Evolutionary conservation across 2,329 filamentous ascomycete species (phyloP), one percentile per base, ranked within the genome.

Genomic region (Fusarium scirpi): DNA sequence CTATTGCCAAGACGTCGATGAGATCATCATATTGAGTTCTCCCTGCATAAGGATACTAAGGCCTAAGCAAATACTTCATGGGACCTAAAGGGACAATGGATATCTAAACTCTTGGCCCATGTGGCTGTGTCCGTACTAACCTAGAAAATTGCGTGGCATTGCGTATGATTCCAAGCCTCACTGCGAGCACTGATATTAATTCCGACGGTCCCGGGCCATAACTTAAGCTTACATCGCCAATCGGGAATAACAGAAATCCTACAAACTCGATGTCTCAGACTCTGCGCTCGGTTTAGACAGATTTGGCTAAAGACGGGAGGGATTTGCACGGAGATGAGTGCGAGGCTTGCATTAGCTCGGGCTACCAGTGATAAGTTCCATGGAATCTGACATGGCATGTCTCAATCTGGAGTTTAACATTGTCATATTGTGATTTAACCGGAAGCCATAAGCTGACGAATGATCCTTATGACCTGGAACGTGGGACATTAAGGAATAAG

Each of bases 371-470:
- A 27, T 12, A 8, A 15, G 12, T 51, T 34, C 18, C 18, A 25
- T 51, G 22, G 12, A 29, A 53, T 53, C 49, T 43, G 11, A 53
- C 49, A 6, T 27, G 0, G 34, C 11, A 11, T 52, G 24, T 22
- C 49, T 20, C 38, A 13, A 29, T 43, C n/a, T 25, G 34, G 49
- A 27, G 6, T n/a, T 27, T 20, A 10, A 7, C 5, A 15, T 9
- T 29, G 18, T 29, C 25, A 29, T 11, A 12, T 29, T 29, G 25
- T 29, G 18, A 27, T 38, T 41, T 24, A 52, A 9, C 16, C 32
- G 18, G 5, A 41, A 52, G 53, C 22, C 30, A 15, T 56, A 56
- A 56, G 53, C 53, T 56, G n/a, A 56, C 29, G 10, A 43, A 20
- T 24, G 10, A 6, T 41, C 25, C 34, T 53, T 11, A 20, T 43